Base-by-base conservation (phyloP, 2,329 filamentous ascomycete genomes). In the Aspergillus brunneoviolaceus region DNA sequence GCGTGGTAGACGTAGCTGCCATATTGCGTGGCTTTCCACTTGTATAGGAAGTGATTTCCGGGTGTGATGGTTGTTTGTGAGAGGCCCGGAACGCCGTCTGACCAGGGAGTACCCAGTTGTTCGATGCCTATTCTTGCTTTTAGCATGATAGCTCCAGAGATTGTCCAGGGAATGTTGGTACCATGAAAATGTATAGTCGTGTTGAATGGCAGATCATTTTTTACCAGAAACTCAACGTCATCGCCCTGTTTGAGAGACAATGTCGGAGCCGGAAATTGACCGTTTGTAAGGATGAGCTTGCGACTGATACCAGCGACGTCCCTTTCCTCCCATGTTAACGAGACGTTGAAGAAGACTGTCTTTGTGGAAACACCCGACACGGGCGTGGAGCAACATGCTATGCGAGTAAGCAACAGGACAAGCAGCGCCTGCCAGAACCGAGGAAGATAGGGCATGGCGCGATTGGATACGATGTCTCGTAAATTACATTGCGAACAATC, bases 1-100 rank as follows among this genome's bases (percentile, higher is more conserved):
- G 83, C 80, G 69, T 87, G 85, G 64, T 87, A 87, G 77, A 82
- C 87, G 72, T 83, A 85, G 59, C 78, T 81, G 12, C 85, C 85
- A 64, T 83, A 80, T 55, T 85, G 79, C 0, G 78, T 79, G 0
- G 84, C 84, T 29, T 74, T 77, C 75, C 82, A 87, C 39, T 75
- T 75, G 67, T 87, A 83, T 0, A 76, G 74, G 65, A 82, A 87
- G 49, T 68, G 76, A 3, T 67, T 68, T 6, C 81, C 81, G 0
- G 84, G 78, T 5, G 73, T 68, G 58, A 87, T 85, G 5, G 79
- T 72, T 3, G 72, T 74, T 64, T 87, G 84, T 1, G 80, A 79
- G 1, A 87, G 69, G 3, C 84, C 84, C 0, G 83, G 82, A 0
- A 83, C 80, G 29, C 85, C 85, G 57, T 87, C 85, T 0, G 83